Evolutionary conservation across 805 yeast species (phyloP), one percentile per base, ranked within the genome.

Genomic region (Barnettozyma pratensis): DNA sequence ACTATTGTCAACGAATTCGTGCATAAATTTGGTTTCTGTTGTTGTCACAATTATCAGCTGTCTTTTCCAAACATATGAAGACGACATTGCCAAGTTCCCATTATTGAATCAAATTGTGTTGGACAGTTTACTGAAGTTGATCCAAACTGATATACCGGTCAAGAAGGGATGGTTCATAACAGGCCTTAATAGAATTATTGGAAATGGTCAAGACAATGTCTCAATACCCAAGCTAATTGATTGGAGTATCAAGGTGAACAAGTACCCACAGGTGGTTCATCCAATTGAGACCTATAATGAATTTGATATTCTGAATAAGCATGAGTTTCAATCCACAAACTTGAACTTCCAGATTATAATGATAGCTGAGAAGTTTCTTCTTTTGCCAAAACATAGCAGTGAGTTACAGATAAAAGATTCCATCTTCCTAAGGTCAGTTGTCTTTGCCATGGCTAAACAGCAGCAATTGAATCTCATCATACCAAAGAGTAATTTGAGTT

Each of bases 121-220:
- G 12, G 61, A 59, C 31, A 59, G 71, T 4, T 52, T 76, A 26
- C 48, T 73, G 25, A 64, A 68, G 39, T 58, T 72, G 10, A 56
- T 73, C 29, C 58, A 72, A 11, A 71, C 73, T 27, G 81, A 75
- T 7, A 58, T 74, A 4, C 71, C 73, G 0, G 56, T 66, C 28
- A 63, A 64, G 39, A 64, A 63, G 4, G 75, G 71, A 50, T 72
- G 76, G 55, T 65, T 70, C 55, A 66, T 79, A 41, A 76, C 67
- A 54, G 86, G 87, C 0, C 62, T 83, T 42, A 81, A 79, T 58
- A 59, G 83, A 49, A 52, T 71, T 4, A 46, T 79, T 31, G 87
- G 87, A 0, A 76, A 77, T 53, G 79, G 77, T 50, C 47, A 53
- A 1, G 78, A 75, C 55, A 64, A 71, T 30, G 53, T 6, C 6